Evolutionary conservation across 2,329 filamentous ascomycete species (phyloP).

Genomic region (Calonectria naviculata): DNA sequence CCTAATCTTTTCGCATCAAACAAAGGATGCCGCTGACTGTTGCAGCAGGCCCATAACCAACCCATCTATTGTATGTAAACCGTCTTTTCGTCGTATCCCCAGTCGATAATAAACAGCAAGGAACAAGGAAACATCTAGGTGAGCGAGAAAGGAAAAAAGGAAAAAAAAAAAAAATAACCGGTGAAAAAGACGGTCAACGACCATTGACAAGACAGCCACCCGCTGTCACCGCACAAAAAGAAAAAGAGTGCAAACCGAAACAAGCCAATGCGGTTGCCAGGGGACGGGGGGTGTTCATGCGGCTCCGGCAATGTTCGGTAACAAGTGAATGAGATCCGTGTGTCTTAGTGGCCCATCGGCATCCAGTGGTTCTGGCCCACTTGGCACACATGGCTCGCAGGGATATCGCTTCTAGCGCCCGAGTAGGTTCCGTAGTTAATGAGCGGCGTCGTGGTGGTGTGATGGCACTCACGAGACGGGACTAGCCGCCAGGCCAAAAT

Average conservation of each 20-base stretch:
- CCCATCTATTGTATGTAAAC: constrained; percentile 14
- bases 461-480: constrained; percentile 14
- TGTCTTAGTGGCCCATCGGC: constrained; percentile 23
- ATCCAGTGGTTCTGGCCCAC: constrained; percentile 30
- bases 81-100: constrained; percentile 19
- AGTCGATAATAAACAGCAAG: constrained; percentile 4
- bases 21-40: constrained; percentile 23
- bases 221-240: background rate
- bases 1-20: constrained; percentile 13
- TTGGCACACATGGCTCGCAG: constrained; percentile 27
- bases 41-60: constrained; percentile 21
- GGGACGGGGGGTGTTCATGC: constrained; percentile 35
- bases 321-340: constrained; percentile 34
- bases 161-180: background rate
- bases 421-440: constrained; percentile 6
- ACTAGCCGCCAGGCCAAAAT: background rate
- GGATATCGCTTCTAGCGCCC: constrained; percentile 21
- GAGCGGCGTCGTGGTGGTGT: constrained; percentile 12
- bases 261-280: constrained; percentile 21
- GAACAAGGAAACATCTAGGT: background rate
- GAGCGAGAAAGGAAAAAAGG: background rate
- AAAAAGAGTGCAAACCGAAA: constrained; percentile 1
- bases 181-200: background rate
- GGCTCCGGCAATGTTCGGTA: constrained; percentile 36
- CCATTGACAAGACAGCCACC: background rate